Conservation (phyloP, 768 basidiomycete species). For the Agrocybe praecox region DNA sequence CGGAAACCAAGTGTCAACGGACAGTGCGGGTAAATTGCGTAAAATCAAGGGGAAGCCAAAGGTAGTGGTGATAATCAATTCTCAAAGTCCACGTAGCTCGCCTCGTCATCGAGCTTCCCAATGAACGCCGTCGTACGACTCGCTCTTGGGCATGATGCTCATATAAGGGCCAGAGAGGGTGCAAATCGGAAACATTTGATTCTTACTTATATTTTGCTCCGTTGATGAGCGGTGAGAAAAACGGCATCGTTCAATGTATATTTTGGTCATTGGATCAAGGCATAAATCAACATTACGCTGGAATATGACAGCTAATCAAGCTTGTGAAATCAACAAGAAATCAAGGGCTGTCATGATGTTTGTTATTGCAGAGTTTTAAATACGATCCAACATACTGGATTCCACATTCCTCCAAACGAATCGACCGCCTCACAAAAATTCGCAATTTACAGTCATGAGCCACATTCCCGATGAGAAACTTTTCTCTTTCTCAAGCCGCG, state of each 20-base stretch:
- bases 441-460: constrained; percentile 32
- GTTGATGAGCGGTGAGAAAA: not conserved
- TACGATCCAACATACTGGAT: not conserved
- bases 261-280: not conserved
- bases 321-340: not conserved
- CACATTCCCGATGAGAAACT: constrained; percentile 49
- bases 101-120: constrained; percentile 2
- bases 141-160: too few species aligned
- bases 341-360: not conserved
- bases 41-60: constrained; percentile 12
- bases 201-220: not conserved
- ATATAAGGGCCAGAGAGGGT: too few species aligned
- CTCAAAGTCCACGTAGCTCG: constrained; percentile 10
- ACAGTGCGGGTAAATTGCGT: constrained; percentile 12
- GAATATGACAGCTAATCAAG: not conserved
- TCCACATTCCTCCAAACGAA: not conserved
- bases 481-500: constrained; percentile 39
- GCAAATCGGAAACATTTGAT: not conserved
- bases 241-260: not conserved
- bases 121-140: not conserved
- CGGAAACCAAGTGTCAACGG: constrained; percentile 1
- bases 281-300: not conserved
- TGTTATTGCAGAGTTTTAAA: not conserved
- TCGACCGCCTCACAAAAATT: not conserved
- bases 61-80: constrained; percentile 15